Conservation (phyloP, 495 filamentous ascomycete species). For the Penicillium pancosmium region DNA sequence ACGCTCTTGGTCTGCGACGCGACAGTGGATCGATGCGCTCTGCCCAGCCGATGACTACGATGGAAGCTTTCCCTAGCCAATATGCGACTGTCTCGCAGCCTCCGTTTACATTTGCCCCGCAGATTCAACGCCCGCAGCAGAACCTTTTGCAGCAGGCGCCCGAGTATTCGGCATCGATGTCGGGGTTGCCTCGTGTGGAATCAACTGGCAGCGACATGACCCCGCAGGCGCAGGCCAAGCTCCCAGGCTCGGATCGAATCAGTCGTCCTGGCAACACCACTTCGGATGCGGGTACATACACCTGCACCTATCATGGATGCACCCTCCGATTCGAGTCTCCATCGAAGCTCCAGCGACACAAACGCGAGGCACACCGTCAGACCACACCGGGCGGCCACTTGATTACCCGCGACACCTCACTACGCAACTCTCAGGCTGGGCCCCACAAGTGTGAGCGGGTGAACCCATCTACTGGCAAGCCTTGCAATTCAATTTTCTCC, state of each 20-base stretch:
- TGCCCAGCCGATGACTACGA: conserved; percentile 40
- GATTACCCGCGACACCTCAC: conserved; percentile 50
- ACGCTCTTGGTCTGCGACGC: conserved; percentile 42
- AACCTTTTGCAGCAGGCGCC: conserved; percentile 51
- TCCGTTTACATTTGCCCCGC: conserved; percentile 49
- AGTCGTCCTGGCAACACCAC: conserved; percentile 61
- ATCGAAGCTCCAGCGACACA: conserved; percentile 88
- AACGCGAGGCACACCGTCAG: conserved; percentile 88
- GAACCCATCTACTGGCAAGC: conserved; percentile 94
- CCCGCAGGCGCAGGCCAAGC: conserved; percentile 32
- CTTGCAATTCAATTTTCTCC: conserved; percentile 94
- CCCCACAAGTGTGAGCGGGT: conserved; percentile 89
- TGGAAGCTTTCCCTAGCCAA: conserved; percentile 47
- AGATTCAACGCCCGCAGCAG: conserved; percentile 51
- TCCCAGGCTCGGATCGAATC: conserved; percentile 38
- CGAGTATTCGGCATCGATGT: conserved; percentile 45
- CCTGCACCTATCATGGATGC: conserved; percentile 93
- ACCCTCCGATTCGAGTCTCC: conserved; percentile 85
- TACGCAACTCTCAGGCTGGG: conserved; percentile 80
- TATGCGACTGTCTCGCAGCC: conserved; percentile 35
- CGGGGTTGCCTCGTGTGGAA: conserved; percentile 62
- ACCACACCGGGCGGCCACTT: conserved; percentile 48
- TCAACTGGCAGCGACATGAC: conserved; percentile 60
- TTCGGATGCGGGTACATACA: conserved; percentile 87
- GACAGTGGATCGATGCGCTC: conserved; percentile 50